Evolutionary conservation across 1,284 basidiomycete species (phyloP).

Genomic region (Ustilago hordei): DNA sequence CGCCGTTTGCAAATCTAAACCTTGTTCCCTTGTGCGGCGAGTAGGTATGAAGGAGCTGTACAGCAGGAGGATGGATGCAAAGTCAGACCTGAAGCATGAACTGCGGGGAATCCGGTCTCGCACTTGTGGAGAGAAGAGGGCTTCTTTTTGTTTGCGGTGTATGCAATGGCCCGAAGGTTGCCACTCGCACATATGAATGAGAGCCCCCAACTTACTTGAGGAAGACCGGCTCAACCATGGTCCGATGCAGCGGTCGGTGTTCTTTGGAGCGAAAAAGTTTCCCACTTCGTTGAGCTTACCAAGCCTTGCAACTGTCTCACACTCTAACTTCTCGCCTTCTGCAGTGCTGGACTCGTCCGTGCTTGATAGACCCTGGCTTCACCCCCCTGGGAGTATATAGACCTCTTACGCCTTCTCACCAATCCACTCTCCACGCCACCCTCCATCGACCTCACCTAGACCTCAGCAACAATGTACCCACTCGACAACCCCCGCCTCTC

Average conservation of each 20-base stretch:
- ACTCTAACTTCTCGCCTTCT: not conserved
- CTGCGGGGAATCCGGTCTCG: not conserved
- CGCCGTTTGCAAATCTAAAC: not conserved
- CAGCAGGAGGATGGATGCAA: not conserved
- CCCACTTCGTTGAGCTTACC: not conserved
- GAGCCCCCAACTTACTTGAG: not conserved
- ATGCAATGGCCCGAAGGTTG: not conserved
- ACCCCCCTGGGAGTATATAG: no score
- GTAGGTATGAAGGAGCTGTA: not conserved
- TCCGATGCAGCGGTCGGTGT: not conserved
- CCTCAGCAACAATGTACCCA: constrained; percentile 32
- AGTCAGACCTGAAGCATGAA: not conserved
- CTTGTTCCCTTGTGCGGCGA: not conserved
- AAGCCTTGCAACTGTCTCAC: constrained; percentile 1
- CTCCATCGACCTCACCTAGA: not conserved
- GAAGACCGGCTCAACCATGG: not conserved
- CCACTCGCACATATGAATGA: not conserved
- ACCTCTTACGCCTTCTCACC: no score
- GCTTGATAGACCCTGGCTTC: not conserved
- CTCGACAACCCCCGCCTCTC: constrained; percentile 51
- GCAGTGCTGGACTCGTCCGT: not conserved
- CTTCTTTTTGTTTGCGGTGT: not conserved
- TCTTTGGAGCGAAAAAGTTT: constrained; percentile 3
- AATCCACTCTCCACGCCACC: not conserved
- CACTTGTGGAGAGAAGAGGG: not conserved